Conservation (phyloP, 208 protist species). For the Trypanosoma cruzi region DNA sequence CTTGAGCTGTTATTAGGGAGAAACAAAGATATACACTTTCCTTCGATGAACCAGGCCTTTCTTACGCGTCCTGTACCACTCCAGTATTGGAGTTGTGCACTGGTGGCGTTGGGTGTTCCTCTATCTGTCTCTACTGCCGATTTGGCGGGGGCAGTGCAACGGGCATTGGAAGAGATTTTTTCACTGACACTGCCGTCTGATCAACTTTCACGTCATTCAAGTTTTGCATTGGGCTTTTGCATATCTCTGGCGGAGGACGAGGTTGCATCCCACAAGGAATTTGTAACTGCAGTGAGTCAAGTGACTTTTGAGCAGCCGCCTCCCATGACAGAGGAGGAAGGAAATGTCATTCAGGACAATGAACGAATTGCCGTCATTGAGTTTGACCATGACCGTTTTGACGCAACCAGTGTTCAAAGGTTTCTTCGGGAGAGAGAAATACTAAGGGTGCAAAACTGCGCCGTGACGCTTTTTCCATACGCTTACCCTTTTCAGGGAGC, state of each 20-base stretch:
- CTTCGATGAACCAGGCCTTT: slow-evolving; percentile 65
- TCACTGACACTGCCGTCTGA: slow-evolving; percentile 19
- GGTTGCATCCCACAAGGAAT: slow-evolving; percentile 23
- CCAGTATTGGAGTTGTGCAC: slow-evolving; percentile 55
- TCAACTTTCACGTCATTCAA: slow-evolving; percentile 35
- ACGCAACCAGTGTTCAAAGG: slow-evolving; percentile 37
- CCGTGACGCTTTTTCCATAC: slow-evolving; percentile 57
- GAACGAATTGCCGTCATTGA: slow-evolving; percentile 64
- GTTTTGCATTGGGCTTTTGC: slow-evolving; percentile 55
- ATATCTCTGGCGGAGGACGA: slow-evolving; percentile 38
- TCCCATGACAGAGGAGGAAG: slow-evolving; percentile 26
- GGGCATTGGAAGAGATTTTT: slow-evolving; percentile 49
- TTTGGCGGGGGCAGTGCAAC: slow-evolving; percentile 44
- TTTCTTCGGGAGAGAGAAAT: slow-evolving; percentile 44
- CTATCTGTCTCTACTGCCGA: slow-evolving; percentile 26
- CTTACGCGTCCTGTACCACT: slow-evolving; percentile 65
- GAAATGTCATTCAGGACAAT: slow-evolving; percentile 18
- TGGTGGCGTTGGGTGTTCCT: slow-evolving; percentile 55
- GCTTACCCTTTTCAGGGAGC: slow-evolving; percentile 46
- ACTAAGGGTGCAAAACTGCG: slow-evolving; percentile 39
- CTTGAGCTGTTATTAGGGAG: slow-evolving; percentile 82
- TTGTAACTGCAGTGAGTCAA: slow-evolving; percentile 31
- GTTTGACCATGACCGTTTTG: slow-evolving; percentile 60
- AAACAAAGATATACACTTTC: slow-evolving; percentile 71
- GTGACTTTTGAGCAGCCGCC: slow-evolving; percentile 24